These are phyloP conservation scores for Hemerocallis citrina DNA, from an alignment of 106 monocot genomes.

Conservation along the genomic window DNA sequence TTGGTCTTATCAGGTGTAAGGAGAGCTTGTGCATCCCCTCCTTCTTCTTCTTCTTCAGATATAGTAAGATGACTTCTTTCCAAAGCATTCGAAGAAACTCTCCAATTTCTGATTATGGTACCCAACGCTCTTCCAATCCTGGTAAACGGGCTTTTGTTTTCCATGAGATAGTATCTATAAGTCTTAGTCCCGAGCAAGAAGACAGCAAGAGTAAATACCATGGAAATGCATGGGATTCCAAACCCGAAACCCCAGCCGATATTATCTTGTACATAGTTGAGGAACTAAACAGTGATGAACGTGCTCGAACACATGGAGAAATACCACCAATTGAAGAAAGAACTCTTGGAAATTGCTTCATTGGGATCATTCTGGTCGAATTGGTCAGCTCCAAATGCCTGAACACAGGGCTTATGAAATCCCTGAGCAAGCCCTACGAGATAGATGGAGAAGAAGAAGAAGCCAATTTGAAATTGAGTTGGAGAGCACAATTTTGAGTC, in stretches of 20 bases:
- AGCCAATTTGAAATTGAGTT: constrained; percentile 13
- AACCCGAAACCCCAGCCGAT: constrained; percentile 74
- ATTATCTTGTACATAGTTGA: constrained; percentile 68
- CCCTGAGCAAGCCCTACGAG: constrained; percentile 64
- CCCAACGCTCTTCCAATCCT: constrained; percentile 25
- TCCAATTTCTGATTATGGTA: background rate
- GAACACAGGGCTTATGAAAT: constrained; percentile 64
- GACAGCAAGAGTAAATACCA: constrained; percentile 36
- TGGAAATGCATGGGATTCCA: constrained; percentile 50
- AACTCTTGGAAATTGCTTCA: constrained; percentile 41
- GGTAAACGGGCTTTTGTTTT: constrained; percentile 24
- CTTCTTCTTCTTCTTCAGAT: background rate
- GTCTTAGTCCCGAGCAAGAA: constrained; percentile 58
- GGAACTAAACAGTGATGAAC: constrained; percentile 12
- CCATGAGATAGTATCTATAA: constrained; percentile 35
- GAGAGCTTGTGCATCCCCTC: background rate
- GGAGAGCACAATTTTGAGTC: constrained; percentile 8
- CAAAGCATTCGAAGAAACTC: background rate
- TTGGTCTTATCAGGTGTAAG: background rate
- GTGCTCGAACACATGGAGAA: constrained; percentile 27
- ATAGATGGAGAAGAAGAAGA: constrained; percentile 68
- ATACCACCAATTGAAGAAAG: constrained; percentile 92
- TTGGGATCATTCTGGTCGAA: constrained; percentile 55
- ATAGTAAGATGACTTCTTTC: background rate
- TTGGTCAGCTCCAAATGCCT: constrained; percentile 89